A percentile compares a stretch with the other conserved stretches of the same genome.
Conservation (phyloP, 352 stramenopile species). For the Bremia lactucae region DNA sequence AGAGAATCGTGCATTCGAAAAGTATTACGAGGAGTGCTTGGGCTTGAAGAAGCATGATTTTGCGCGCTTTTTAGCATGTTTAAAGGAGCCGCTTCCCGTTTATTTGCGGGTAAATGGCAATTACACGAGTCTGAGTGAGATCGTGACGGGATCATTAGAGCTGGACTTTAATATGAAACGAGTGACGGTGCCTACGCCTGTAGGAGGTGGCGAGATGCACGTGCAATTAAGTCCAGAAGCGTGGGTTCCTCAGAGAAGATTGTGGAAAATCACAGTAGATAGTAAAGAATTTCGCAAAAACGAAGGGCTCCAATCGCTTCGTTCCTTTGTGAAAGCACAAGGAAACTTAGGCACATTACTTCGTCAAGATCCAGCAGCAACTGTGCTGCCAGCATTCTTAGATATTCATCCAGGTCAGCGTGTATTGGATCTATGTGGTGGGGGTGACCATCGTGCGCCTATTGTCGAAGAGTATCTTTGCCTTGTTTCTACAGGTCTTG, state of each 20-base stretch:
- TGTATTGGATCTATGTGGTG: conserved; percentile 60
- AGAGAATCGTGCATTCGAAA: conserved; percentile 71
- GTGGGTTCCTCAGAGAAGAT: conserved; percentile 50
- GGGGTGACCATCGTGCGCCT: conserved; percentile 52
- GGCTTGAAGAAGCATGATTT: conserved; percentile 65
- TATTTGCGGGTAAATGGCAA: conserved; percentile 85
- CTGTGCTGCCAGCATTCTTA: conserved; percentile 92
- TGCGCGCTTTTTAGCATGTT: conserved; percentile 57
- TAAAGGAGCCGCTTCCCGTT: conserved; percentile 68
- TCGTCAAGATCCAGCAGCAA: conserved; percentile 91
- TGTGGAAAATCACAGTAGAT: conserved; percentile 74
- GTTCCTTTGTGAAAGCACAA: conserved; percentile 89
- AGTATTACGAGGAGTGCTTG: conserved; percentile 75
- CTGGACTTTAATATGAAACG: conserved; percentile 55
- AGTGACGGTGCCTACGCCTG: conserved; percentile 43
- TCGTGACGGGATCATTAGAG: conserved; percentile 61
- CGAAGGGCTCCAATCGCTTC: conserved; percentile 78
- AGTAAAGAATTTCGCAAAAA: conserved; percentile 83
- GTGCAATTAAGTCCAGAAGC: conserved; percentile 48
- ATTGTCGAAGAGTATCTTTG: conserved; percentile 38
- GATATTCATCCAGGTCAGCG: conserved; percentile 74
- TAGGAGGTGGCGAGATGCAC: conserved; percentile 38
- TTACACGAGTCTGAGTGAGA: conserved; percentile 70
- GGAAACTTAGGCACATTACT: conserved; percentile 84
- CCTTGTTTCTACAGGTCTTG: conserved; percentile 8